These are phyloP conservation scores for Globisporangium cylindrosporum DNA, from an alignment of 352 stramenopile species.

Conservation along the genomic window DNA sequence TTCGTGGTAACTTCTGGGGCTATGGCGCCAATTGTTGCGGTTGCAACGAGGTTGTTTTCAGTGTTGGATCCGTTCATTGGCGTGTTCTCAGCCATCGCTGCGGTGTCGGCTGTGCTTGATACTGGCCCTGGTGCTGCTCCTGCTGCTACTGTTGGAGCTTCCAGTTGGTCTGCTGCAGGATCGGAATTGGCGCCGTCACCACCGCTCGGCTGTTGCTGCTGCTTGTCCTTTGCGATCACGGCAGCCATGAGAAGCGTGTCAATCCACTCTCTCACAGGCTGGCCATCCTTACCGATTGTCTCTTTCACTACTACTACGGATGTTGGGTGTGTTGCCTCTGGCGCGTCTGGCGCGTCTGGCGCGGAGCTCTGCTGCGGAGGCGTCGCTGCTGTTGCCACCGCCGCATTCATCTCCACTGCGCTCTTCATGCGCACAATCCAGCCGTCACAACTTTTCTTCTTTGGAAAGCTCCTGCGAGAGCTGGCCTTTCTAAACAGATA, in stretches of 20 bases:
- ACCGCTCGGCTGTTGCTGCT: constrained; percentile 16
- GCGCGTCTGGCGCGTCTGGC: constrained; percentile 9
- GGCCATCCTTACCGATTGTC: constrained; percentile 15
- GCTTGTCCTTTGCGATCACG: constrained; percentile 68
- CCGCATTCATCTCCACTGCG: constrained; percentile 9
- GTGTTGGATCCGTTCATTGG: constrained; percentile 7
- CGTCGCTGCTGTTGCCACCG: not conserved
- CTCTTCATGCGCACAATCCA: constrained; percentile 10
- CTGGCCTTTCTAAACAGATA: not conserved
- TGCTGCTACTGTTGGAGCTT: not conserved
- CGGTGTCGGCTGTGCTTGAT: not conserved
- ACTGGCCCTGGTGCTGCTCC: constrained; percentile 10
- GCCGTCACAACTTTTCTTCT: constrained; percentile 6
- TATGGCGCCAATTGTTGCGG: constrained; percentile 3
- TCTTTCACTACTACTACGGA: constrained; percentile 8
- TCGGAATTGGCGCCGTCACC: constrained; percentile 6
- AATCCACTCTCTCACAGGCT: constrained; percentile 75
- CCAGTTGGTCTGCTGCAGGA: not conserved
- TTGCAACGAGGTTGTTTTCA: constrained; percentile 9
- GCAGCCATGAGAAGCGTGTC: constrained; percentile 75
- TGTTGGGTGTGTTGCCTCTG: not conserved
- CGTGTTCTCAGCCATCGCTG: constrained; percentile 11
- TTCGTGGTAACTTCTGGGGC: not conserved
- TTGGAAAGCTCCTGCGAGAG: not conserved
- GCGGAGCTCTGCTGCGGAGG: not conserved